phyloP scores from a whole-genome alignment of 495 filamentous ascomycete species.

The Talaromyces stipitatus region DNA sequence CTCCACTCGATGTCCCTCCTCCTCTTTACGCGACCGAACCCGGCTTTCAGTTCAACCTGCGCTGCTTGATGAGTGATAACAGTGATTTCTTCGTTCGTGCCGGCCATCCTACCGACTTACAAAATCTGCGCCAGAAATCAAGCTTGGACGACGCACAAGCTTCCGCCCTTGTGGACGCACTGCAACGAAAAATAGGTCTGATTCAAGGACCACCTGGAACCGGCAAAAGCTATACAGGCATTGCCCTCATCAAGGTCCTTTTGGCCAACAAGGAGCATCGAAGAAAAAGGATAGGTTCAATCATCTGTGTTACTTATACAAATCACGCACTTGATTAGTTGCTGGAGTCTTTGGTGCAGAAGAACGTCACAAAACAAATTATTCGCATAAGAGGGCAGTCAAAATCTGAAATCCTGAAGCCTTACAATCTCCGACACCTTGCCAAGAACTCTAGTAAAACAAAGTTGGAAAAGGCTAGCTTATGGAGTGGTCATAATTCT shows the following conservation, averaged over 20 bases:
- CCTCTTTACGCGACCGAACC: conserved; percentile 44
- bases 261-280: conserved; percentile 42
- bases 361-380: conserved; percentile 39
- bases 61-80: conserved; percentile 33
- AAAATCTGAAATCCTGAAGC: conserved; percentile 40
- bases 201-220: conserved; percentile 82
- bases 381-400: conserved; percentile 63
- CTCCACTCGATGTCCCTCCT: conserved; percentile 27
- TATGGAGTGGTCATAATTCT: neutral
- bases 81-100: conserved; percentile 21
- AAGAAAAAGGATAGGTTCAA: conserved; percentile 47
- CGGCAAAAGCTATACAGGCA: conserved; percentile 61
- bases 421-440: conserved; percentile 29
- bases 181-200: conserved; percentile 50
- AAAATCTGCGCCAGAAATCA: conserved; percentile 31
- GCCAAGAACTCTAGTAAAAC: conserved; percentile 23
- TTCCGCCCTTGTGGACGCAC: conserved; percentile 43
- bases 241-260: conserved; percentile 54
- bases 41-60: conserved; percentile 48
- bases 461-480: conserved; percentile 25
- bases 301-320: conserved; percentile 61
- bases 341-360: conserved; percentile 50
- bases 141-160: conserved; percentile 54
- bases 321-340: conserved; percentile 72
- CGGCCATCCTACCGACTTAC: conserved; percentile 25